Evolutionary conservation across 2,329 filamentous ascomycete species (phyloP).

Genomic region (Fusarium sp.): DNA sequence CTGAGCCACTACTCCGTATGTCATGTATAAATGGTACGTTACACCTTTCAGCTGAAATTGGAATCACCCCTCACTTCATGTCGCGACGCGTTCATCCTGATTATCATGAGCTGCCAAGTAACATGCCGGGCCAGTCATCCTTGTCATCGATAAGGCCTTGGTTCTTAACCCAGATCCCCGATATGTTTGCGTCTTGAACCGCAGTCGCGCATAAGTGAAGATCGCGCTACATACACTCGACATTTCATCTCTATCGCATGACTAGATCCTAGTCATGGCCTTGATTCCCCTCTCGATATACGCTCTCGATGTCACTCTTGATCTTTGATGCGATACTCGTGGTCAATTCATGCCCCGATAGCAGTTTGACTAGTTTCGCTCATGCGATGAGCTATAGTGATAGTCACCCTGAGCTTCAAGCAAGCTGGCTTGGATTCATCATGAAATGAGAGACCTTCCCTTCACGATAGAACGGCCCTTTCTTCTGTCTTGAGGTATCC

Average conservation of each 20-base stretch:
- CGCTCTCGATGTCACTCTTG: not conserved
- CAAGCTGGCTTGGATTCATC: not conserved
- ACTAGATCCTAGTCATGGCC: conserved; percentile 8
- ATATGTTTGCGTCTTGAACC: conserved; percentile 9
- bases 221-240: conserved; percentile 28
- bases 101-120: not conserved
- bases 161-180: not conserved
- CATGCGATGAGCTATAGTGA: not conserved
- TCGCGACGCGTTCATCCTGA: conserved; percentile 22
- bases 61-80: conserved; percentile 3
- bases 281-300: conserved; percentile 2
- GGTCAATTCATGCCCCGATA: not conserved
- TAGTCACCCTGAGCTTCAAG: not conserved
- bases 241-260: conserved; percentile 20
- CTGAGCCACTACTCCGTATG: conserved; percentile 23
- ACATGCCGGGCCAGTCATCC: not conserved
- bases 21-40: conserved; percentile 1
- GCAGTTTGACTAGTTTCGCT: not conserved
- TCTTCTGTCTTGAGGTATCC: not conserved
- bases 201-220: not conserved
- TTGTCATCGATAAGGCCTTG: conserved; percentile 6
- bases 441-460: too few species aligned
- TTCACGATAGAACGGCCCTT: not conserved
- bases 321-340: not conserved
- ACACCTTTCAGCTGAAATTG: conserved; percentile 11